phyloP scores from a whole-genome alignment of 106 monocot genomes.

The Platanthera zijinensis region DNA sequence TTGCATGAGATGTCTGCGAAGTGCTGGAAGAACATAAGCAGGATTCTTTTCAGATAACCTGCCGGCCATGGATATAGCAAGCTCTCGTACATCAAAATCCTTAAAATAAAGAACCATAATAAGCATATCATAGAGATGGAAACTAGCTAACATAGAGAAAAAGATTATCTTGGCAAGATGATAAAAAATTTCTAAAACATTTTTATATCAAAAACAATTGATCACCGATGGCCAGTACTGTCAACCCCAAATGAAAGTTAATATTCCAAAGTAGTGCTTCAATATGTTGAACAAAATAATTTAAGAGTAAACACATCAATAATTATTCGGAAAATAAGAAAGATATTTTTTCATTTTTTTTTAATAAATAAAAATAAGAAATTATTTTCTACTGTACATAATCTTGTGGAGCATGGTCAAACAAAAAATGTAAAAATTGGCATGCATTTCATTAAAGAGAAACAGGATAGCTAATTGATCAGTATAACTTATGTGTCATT shows the following conservation, averaged over 20 bases:
- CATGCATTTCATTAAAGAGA: too few relatives aligned
- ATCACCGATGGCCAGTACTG: background rate
- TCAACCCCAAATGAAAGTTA: background rate
- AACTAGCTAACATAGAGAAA: background rate
- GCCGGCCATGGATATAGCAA: slow-evolving; percentile 79
- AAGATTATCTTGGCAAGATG: background rate
- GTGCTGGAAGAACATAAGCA: slow-evolving; percentile 95
- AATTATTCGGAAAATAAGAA: background rate
- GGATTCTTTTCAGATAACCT: slow-evolving; percentile 98
- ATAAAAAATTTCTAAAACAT: background rate
- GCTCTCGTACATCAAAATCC: slow-evolving; percentile 74
- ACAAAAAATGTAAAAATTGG: too few relatives aligned
- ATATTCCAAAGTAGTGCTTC: background rate
- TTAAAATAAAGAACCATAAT: slow-evolving; percentile 15
- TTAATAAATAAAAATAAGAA: too few relatives aligned
- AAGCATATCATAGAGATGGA: background rate
- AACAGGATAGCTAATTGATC: too few relatives aligned
- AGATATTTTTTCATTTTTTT: background rate
- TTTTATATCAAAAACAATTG: background rate
- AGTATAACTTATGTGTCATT: too few relatives aligned
- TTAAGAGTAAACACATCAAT: background rate
- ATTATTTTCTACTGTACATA: too few relatives aligned
- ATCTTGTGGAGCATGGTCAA: too few relatives aligned
- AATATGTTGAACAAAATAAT: background rate
- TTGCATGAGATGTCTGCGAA: slow-evolving; percentile 93